Conservation (phyloP, 495 filamentous ascomycete species). For the Aspergillus steynii region DNA sequence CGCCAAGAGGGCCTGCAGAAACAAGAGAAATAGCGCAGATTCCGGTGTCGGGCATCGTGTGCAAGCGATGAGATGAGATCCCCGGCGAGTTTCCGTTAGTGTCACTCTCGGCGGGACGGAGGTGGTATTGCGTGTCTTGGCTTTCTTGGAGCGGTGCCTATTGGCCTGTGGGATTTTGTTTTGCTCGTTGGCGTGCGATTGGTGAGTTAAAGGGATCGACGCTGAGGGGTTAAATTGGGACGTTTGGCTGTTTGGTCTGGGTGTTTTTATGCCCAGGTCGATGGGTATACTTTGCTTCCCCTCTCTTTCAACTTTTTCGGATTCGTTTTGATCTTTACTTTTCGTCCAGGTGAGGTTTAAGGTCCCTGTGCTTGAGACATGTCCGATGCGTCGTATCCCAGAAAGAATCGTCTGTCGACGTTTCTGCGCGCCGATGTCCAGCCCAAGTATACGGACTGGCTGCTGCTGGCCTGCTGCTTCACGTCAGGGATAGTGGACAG, state of each 20-base stretch:
- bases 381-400: neutral
- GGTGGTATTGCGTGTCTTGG: neutral
- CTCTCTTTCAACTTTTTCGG: neutral
- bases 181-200: neutral
- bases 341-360: neutral
- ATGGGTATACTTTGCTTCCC: neutral
- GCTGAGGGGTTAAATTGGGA: neutral
- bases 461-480: conserved; percentile 50
- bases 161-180: neutral
- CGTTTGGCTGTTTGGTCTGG: neutral
- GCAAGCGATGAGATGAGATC: neutral
- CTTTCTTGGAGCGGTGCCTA: neutral
- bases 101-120: neutral
- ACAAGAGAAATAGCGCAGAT: neutral
- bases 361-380: neutral
- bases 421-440: conserved; percentile 37
- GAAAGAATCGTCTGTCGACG: conserved; percentile 4
- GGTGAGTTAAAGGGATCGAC: neutral
- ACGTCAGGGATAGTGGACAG: conserved; percentile 52
- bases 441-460: conserved; percentile 38
- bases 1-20: neutral
- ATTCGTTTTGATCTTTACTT: neutral
- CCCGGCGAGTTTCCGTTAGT: neutral
- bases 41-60: neutral
- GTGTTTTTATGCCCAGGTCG: neutral